Conservation (phyloP, 306 rosid genomes). For the Rosa persica region DNA sequence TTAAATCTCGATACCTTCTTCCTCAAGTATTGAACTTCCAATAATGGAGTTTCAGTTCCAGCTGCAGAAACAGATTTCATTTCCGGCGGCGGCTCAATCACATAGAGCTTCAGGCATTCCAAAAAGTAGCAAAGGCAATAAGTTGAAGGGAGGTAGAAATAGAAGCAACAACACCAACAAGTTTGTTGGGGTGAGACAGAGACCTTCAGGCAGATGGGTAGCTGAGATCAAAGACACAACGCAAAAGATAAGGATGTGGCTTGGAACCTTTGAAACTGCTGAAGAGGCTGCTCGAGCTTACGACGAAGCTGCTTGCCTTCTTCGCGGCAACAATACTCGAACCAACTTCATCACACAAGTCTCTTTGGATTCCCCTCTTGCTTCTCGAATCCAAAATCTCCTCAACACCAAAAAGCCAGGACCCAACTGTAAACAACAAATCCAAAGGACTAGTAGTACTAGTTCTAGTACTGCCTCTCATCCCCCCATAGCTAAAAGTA, state of each 20-base stretch:
- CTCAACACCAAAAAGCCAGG: slow-evolving; percentile 53
- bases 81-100: slow-evolving; percentile 48
- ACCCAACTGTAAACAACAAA: not conserved
- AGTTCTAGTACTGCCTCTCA: slow-evolving; percentile 9
- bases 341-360: slow-evolving; percentile 87
- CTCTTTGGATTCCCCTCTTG: slow-evolving; percentile 77
- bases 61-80: slow-evolving; percentile 39
- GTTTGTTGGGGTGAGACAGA: slow-evolving; percentile 89
- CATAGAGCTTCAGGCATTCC: slow-evolving; percentile 31
- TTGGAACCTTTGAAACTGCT: slow-evolving; percentile 93
- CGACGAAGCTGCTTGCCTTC: slow-evolving; percentile 96
- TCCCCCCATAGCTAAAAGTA: not conserved
- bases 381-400: slow-evolving; percentile 67
- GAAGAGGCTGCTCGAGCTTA: slow-evolving; percentile 96
- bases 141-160: slow-evolving; percentile 51
- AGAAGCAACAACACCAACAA: slow-evolving; percentile 50
- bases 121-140: slow-evolving; percentile 30
- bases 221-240: slow-evolving; percentile 97
- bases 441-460: slow-evolving; percentile 7
- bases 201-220: slow-evolving; percentile 99
- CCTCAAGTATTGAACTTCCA: slow-evolving; percentile 1
- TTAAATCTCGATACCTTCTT: not conserved
- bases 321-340: slow-evolving; percentile 82
- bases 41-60: slow-evolving; percentile 79
- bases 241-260: slow-evolving; percentile 95